Evolutionary conservation across 345 rosid species (phyloP), one percentile per base, ranked within the genome.

Genomic region (Moricandia moricandioides): DNA sequence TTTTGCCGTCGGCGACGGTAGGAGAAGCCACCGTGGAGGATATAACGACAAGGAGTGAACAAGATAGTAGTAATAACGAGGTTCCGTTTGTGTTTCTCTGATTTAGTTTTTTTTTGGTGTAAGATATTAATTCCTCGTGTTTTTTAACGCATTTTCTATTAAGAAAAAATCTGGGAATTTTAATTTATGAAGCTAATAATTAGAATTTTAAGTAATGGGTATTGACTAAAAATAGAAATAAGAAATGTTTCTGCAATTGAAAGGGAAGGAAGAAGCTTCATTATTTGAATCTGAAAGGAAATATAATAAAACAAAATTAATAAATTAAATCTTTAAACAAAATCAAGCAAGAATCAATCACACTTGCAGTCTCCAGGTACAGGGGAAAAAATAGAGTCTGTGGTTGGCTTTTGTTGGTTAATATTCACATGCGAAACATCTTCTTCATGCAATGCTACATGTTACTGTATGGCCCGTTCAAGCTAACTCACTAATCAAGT

Each of bases 41-140:
- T 60, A 62, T 26, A n/a, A 66, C n/a, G 37, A 57, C 9, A 1
- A n/a, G 6, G 80, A 80, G 39, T 78, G 75, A 76, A 79, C 51
- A 31, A 74, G 67, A 31, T 73, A 59, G 49, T 70, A 65, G 75
- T 17, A 33, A 82, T 75, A 78, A 71, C 3, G 62, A 80, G 45
- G 72, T 58, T 68, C 89, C 92, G 2, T 81, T 80, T 71, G 85
- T 83, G 49, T 89, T 91, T 77, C 88, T 91, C 69, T 91, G 79
- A 91, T 71, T 65, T 27, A 45, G 47, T 64, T 4, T 45, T 40
- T 29, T 29, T 29, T 29, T 29, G 31, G 16, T 60, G 68, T 62
- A 69, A 67, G n/a, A 35, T 69, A 17, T 68, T 2, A 55, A 69
- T 52, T 76, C 33, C 3, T 76, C 70, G 70, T 47, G 73, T 9